phyloP scores from a whole-genome alignment of 257 asterid genomes.

The Solanum gandarillasii region DNA sequence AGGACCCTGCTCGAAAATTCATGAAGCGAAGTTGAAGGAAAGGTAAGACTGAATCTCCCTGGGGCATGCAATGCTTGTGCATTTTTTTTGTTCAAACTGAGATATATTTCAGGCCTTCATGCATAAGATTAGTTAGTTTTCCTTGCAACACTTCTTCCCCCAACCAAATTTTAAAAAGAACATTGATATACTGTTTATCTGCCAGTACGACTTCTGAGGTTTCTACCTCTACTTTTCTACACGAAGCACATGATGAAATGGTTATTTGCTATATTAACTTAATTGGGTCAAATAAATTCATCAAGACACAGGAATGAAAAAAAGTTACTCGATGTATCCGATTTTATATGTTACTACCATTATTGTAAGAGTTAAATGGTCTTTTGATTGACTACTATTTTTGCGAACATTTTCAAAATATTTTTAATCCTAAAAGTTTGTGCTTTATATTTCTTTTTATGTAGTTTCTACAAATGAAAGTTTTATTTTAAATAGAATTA shows the following conservation, averaged over 20 bases:
- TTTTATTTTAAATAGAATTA: not conserved
- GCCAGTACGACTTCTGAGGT: not conserved
- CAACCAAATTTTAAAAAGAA: not conserved
- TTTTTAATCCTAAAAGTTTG: not conserved
- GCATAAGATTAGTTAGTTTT: not conserved
- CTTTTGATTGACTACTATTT: not conserved
- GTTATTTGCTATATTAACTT: not conserved
- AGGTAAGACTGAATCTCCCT: conserved; percentile 31
- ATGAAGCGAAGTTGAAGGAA: conserved; percentile 91
- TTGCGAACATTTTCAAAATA: not conserved
- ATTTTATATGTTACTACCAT: not conserved
- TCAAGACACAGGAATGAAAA: not conserved
- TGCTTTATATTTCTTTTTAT: not conserved
- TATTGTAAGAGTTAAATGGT: not conserved
- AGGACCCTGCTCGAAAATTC: conserved; percentile 91
- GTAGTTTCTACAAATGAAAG: not conserved
- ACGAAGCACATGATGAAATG: not conserved
- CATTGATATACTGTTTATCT: not conserved
- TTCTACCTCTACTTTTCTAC: not conserved
- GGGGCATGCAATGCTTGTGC: not conserved
- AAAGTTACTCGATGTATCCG: not conserved
- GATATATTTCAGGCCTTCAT: not conserved
- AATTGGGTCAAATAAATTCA: not conserved
- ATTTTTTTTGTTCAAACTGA: not conserved
- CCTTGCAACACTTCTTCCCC: not conserved